Percentiles rank a stretch among this genome's conserved stretches.
phyloP scores from a whole-genome alignment of 768 basidiomycete species.

The Aureoboletus auriporus region DNA sequence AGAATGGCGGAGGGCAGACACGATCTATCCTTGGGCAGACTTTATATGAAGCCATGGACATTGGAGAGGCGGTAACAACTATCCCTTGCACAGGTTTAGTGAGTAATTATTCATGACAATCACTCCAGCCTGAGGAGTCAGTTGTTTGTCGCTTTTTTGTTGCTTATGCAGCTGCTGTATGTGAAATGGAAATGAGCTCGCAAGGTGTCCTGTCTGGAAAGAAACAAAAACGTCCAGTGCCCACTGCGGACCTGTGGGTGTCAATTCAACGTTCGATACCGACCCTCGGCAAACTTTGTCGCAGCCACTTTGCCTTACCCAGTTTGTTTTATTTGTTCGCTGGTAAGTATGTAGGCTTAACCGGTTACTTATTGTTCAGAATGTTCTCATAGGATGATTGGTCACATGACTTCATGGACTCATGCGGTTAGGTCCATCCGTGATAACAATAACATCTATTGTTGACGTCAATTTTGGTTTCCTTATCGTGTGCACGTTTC shows the following conservation, averaged over 20 bases:
- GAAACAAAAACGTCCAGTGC: conserved; percentile 11
- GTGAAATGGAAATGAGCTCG: background rate
- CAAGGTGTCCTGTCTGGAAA: background rate
- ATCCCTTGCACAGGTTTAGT: background rate
- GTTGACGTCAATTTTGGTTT: conserved; percentile 14
- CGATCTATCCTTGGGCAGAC: conserved; percentile 47
- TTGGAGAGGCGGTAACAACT: conserved; percentile 6
- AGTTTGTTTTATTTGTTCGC: background rate
- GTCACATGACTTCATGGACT: conserved; percentile 20
- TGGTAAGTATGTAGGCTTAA: background rate
- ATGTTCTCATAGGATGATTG: background rate
- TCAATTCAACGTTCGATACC: background rate
- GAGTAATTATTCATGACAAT: conserved; percentile 3
- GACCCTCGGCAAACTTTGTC: conserved; percentile 8
- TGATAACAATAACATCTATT: conserved; percentile 26
- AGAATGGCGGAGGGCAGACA: conserved; percentile 58
- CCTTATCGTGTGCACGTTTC: conserved; percentile 3
- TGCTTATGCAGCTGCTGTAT: background rate
- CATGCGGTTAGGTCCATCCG: no score
- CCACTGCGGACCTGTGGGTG: conserved; percentile 3
- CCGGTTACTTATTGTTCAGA: conserved; percentile 21
- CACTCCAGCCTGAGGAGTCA: background rate
- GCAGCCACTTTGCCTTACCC: conserved; percentile 4
- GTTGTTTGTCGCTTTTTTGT: conserved; percentile 1
- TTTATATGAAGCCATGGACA: conserved; percentile 28